Percentiles rank a stretch among this genome's conserved stretches.
Evolutionary conservation across 2,329 filamentous ascomycete species (phyloP).

Genomic region (Arthrobotrys sinensis): DNA sequence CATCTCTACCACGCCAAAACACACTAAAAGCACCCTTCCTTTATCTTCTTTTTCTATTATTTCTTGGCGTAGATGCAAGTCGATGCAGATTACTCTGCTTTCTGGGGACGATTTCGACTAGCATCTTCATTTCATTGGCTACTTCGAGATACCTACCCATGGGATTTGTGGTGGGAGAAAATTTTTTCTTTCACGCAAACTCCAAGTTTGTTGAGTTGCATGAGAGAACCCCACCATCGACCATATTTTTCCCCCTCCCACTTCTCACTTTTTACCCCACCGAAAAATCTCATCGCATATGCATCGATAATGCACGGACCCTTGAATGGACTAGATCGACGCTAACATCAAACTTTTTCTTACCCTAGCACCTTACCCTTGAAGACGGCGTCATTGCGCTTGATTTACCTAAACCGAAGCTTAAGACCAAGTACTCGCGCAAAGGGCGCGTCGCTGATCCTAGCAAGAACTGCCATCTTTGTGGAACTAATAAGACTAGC

Average conservation of each 20-base stretch:
- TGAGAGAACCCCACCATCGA: constrained; percentile 40
- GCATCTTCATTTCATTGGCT: constrained; percentile 59
- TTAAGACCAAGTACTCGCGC: constrained; percentile 63
- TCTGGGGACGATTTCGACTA: constrained; percentile 48
- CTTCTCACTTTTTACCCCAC: constrained; percentile 42
- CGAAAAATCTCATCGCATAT: constrained; percentile 42
- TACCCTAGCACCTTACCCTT: constrained; percentile 55
- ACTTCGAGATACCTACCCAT: constrained; percentile 46
- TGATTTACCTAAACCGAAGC: constrained; percentile 58
- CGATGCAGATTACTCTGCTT: constrained; percentile 34
- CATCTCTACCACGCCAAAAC: constrained; percentile 60
- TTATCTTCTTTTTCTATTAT: constrained; percentile 51
- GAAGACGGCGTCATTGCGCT: constrained; percentile 59
- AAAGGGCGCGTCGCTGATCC: constrained; percentile 65
- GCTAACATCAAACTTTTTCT: constrained; percentile 47
- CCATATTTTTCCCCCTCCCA: constrained; percentile 28
- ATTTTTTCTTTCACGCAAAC: constrained; percentile 38
- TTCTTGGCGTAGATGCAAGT: constrained; percentile 61
- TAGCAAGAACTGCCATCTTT: constrained; percentile 64
- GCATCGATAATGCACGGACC: constrained; percentile 38
- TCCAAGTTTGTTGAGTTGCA: constrained; percentile 59
- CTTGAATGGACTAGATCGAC: constrained; percentile 39
- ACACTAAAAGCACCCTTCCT: constrained; percentile 55
- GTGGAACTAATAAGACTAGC: constrained; percentile 64
- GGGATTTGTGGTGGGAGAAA: constrained; percentile 44